Evolutionary conservation across 1,139 yeast species (phyloP).

Genomic region (Geotrichum australiense): DNA sequence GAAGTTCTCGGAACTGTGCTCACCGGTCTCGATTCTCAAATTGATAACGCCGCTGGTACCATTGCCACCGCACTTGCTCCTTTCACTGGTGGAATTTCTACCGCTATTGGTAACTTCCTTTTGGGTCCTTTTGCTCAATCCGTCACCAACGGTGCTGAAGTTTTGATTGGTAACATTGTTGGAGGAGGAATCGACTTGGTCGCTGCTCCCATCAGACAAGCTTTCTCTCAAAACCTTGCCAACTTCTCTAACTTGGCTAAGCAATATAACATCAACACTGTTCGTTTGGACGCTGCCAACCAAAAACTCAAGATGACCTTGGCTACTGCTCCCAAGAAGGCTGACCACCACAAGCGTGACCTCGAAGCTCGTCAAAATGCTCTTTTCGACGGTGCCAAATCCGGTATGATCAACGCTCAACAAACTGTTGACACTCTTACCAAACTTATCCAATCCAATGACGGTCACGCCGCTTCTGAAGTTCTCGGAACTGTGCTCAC

Average conservation of each 20-base stretch:
- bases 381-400: constrained; percentile 17
- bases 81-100: constrained; percentile 23
- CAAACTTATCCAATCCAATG: constrained; percentile 18
- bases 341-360: constrained; percentile 2
- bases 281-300: constrained; percentile 16
- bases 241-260: constrained; percentile 18
- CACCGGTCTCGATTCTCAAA: constrained; percentile 20
- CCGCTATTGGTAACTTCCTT: constrained; percentile 20
- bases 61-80: constrained; percentile 23
- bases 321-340: constrained; percentile 1
- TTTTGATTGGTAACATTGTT: constrained; percentile 22
- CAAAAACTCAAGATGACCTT: constrained; percentile 14
- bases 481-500: constrained; percentile 13
- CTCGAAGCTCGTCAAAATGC: constrained; percentile 12
- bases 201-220: constrained; percentile 18
- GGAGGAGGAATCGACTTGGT: constrained; percentile 22
- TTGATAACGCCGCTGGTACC: constrained; percentile 24
- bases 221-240: constrained; percentile 17
- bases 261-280: constrained; percentile 20
- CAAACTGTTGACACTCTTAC: constrained; percentile 22
- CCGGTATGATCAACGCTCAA: constrained; percentile 23
- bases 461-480: constrained; percentile 21
- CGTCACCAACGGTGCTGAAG: constrained; percentile 27
- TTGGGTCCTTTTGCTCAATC: constrained; percentile 27
- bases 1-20: constrained; percentile 19